Evolutionary conservation across 1,284 basidiomycete species (phyloP).

Genomic region (Ganoderma leucocontextum): DNA sequence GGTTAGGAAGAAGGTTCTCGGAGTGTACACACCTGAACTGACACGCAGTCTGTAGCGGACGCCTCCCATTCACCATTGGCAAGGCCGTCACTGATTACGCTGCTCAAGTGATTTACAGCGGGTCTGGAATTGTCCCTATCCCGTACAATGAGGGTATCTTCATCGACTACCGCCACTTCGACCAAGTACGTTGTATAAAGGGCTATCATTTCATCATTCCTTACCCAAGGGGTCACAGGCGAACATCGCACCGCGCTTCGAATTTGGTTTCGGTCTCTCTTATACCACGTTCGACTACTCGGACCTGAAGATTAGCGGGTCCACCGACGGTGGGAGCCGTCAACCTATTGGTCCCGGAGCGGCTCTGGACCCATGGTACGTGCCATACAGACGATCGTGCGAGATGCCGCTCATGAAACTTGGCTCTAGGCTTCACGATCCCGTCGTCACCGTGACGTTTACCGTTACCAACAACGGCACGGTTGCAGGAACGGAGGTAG

Average conservation of each 20-base stretch:
- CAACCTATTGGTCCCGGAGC: conserved; percentile 40
- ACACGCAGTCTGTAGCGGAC: conserved; percentile 48
- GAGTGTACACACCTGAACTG: not conserved
- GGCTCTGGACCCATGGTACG: conserved; percentile 43
- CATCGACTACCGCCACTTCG: conserved; percentile 84
- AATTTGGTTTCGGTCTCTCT: conserved; percentile 53
- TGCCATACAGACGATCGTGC: not conserved
- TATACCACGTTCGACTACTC: conserved; percentile 53
- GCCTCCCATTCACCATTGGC: conserved; percentile 83
- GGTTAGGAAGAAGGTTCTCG: not conserved
- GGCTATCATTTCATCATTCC: not conserved
- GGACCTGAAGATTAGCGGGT: conserved; percentile 38
- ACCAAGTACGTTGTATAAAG: conserved; percentile 55
- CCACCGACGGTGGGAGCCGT: conserved; percentile 39
- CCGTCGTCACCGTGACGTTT: conserved; percentile 43
- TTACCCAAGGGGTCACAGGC: conserved; percentile 19
- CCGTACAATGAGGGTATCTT: conserved; percentile 69
- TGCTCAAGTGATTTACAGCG: conserved; percentile 56
- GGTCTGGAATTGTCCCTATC: conserved; percentile 45
- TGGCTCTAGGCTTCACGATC: conserved; percentile 41
- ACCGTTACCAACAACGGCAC: conserved; percentile 46
- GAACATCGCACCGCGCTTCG: conserved; percentile 45
- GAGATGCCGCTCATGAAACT: not conserved
- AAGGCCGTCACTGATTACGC: conserved; percentile 71
- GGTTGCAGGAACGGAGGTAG: conserved; percentile 45